Evolutionary conservation across 495 filamentous ascomycete genomes (phyloP), one percentile per base, ranked within the genome.

Genomic region (Glutinoglossum americanum): DNA sequence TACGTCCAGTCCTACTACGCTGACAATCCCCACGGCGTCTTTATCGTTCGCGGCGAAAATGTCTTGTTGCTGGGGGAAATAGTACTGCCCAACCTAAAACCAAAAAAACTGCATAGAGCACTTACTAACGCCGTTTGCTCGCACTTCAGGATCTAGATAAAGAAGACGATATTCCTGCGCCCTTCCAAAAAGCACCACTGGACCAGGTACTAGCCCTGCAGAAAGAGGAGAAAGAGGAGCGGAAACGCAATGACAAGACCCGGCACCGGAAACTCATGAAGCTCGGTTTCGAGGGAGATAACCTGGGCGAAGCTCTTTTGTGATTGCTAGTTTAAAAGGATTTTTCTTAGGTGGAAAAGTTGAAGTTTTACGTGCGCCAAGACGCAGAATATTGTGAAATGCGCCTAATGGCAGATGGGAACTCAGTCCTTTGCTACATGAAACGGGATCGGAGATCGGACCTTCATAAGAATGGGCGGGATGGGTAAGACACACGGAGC

Each of bases 1-100:
- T 94, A 86, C 64, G 81, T 80, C 26, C 64, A 66, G 64, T 75
- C 71, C 51, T 72, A 87, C 32, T 97, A 89, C 65, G 86, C 85
- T 44, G 87, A 94, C 66, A 75, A 92, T 44, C 72, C 77, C 0
- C 79, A 85, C 27, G 90, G 90, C 19, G 77, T 93, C 59, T 96
- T 86, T 66, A 73, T 97, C 23, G 87, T 97, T 19, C 77, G 90
- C 19, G 90, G 90, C 41, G 90, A 97, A 74, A 97, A 97, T 63
- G 88, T 96, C 9, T 70, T 94, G 30, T 69, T 97, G 53, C 71
- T 97, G 3, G 90, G 90, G 47, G 90, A 97, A 74, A 93, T 97
- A 68, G 81, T 85, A 76, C 35, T 76, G 60, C 27, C 17, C 23
- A 33, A 4, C 23, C 17, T n/a, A 53, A 39, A 23, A 54, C 53